A percentile compares a stretch with the other conserved stretches of the same genome.
Conservation (phyloP, 148 eudicot species). For the Chenopodium berlandieri region DNA sequence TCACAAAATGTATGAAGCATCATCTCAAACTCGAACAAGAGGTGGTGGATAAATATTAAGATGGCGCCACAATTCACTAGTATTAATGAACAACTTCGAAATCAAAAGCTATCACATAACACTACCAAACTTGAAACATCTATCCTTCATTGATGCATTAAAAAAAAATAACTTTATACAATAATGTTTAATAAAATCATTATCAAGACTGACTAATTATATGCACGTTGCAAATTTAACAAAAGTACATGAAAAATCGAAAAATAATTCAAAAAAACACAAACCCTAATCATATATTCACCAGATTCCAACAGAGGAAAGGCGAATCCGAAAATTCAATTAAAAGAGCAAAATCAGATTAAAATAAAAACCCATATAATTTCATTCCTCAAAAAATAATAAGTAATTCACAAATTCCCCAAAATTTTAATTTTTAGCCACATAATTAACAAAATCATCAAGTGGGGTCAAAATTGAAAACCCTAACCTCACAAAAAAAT, state of each 20-base stretch:
- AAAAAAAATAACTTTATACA: background rate
- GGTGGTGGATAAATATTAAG: background rate
- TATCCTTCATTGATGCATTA: no score
- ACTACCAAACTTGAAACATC: background rate
- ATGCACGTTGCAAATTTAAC: background rate
- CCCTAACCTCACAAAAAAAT: slow-evolving; percentile 20
- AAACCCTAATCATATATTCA: background rate
- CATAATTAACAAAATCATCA: slow-evolving; percentile 11
- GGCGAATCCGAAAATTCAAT: background rate
- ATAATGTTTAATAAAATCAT: background rate
- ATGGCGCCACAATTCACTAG: background rate
- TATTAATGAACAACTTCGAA: background rate
- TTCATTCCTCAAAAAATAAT: slow-evolving; percentile 4
- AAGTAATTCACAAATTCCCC: slow-evolving; percentile 12
- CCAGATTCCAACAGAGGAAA: background rate
- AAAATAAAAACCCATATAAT: background rate
- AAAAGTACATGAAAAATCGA: background rate
- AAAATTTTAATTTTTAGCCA: slow-evolving; percentile 7
- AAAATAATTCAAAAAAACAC: background rate
- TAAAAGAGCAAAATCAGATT: background rate
- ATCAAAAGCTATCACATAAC: background rate
- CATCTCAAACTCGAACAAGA: background rate
- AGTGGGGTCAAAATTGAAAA: slow-evolving; percentile 11
- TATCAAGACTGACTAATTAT: background rate
- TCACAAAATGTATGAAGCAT: background rate